These are phyloP conservation scores for Trypanosoma vivax DNA, from an alignment of 208 protist genomes.

Conservation along the genomic window DNA sequence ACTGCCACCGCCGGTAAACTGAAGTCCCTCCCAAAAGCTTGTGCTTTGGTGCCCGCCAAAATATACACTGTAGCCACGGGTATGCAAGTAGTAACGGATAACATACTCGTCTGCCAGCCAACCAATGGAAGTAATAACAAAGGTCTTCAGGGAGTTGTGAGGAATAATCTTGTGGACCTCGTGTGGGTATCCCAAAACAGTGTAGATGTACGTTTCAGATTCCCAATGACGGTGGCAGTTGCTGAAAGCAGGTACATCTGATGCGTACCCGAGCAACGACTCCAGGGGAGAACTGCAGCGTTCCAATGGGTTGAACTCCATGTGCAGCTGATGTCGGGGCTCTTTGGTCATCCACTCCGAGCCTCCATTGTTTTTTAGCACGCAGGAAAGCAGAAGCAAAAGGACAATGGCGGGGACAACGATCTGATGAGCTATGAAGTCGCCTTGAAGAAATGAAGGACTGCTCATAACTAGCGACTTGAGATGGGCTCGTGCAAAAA, in stretches of 20 bases:
- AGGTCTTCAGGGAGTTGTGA: no score
- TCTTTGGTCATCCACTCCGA: neutral
- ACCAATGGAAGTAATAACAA: neutral
- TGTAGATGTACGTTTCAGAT: conserved; percentile 23
- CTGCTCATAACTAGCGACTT: no score
- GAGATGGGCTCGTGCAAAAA: no score
- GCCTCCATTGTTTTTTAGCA: neutral
- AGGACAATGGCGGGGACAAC: conserved; percentile 15
- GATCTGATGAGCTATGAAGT: no score
- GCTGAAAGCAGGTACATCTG: conserved; percentile 51
- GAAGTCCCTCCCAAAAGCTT: neutral
- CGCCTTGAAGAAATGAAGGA: no score
- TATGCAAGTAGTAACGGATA: neutral
- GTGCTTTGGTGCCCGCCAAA: neutral
- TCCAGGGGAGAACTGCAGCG: conserved; percentile 45
- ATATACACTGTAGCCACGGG: neutral
- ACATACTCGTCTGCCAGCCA: conserved; percentile 6
- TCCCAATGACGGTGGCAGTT: conserved; percentile 43
- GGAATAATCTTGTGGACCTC: conserved; percentile 14
- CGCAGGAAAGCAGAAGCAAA: neutral
- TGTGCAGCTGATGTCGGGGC: neutral
- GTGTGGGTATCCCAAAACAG: conserved; percentile 28
- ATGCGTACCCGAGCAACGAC: conserved; percentile 40
- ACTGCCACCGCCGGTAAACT: neutral
- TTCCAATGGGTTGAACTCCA: conserved; percentile 25